Percentiles rank a stretch among this genome's conserved stretches.
phyloP scores from a whole-genome alignment of 495 filamentous ascomycete genomes.

The Ascodesmis nigricans region DNA sequence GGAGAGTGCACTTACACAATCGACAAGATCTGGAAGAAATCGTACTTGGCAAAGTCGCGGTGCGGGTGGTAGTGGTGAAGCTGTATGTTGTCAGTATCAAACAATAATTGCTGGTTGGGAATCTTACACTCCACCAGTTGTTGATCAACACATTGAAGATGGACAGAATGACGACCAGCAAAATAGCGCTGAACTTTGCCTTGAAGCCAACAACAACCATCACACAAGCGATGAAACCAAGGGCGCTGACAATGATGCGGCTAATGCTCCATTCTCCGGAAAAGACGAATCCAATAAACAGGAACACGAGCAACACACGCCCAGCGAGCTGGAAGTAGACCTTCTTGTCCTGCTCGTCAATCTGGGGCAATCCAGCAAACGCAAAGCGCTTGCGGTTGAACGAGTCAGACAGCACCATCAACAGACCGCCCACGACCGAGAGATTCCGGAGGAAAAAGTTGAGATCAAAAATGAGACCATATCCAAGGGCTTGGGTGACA shows the following conservation, averaged over 20 bases:
- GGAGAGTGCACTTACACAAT: conserved; percentile 49
- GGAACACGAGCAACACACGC: conserved; percentile 85
- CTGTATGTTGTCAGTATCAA: conserved; percentile 28
- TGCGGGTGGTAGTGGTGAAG: conserved; percentile 96
- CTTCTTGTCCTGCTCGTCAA: conserved; percentile 98
- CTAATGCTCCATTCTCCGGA: conserved; percentile 78
- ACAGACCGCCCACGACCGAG: conserved; percentile 81
- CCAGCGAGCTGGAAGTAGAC: conserved; percentile 99
- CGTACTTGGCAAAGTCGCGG: conserved; percentile 99
- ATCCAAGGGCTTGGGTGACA: conserved; percentile 86
- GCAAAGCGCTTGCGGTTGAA: conserved; percentile 97
- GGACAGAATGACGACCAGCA: conserved; percentile 82
- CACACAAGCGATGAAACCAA: conserved; percentile 78
- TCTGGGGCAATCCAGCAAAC: conserved; percentile 74
- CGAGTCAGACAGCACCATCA: conserved; percentile 94
- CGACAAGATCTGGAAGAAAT: conserved; percentile 98
- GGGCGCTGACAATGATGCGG: conserved; percentile 54
- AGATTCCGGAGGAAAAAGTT: conserved; percentile 99
- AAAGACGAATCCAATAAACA: conserved; percentile 92
- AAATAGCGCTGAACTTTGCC: conserved; percentile 91
- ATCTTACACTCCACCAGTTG: conserved; percentile 98
- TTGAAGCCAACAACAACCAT: conserved; percentile 99
- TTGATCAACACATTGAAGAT: conserved; percentile 93
- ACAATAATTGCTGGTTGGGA: not conserved
- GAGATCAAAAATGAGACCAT: conserved; percentile 94